These are phyloP conservation scores for Ajuga reptans DNA, from an alignment of 305 asterid species.

Conservation along the genomic window DNA sequence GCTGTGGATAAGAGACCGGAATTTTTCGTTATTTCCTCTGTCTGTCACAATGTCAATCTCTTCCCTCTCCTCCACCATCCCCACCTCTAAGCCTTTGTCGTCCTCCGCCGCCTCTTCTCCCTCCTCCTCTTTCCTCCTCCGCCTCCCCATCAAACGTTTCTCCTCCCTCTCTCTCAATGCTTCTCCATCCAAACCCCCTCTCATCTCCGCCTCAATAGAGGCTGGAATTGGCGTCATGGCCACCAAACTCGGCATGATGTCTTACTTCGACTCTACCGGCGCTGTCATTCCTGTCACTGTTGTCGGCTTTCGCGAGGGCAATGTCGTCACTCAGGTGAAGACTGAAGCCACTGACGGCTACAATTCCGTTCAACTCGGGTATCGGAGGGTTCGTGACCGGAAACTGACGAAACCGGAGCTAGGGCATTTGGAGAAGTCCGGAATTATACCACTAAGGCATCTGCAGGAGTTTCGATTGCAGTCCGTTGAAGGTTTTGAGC, in stretches of 20 bases:
- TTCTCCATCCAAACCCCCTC: conserved; percentile 27
- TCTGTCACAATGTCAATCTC: conserved; percentile 36
- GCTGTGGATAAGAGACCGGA: conserved; percentile 28
- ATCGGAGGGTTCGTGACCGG: conserved; percentile 67
- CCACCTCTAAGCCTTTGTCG: conserved; percentile 26
- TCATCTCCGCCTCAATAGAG: conserved; percentile 63
- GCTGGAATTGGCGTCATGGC: conserved; percentile 93
- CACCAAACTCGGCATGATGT: conserved; percentile 91
- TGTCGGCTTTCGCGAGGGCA: conserved; percentile 87
- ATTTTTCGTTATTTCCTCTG: neutral
- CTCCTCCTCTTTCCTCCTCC: conserved; percentile 44
- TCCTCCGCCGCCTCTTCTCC: conserved; percentile 29
- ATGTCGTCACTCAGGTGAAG: conserved; percentile 77
- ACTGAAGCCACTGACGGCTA: conserved; percentile 75
- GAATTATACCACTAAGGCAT: conserved; percentile 81
- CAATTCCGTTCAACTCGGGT: conserved; percentile 74
- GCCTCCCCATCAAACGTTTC: conserved; percentile 33
- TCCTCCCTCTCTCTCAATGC: conserved; percentile 39
- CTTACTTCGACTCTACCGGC: conserved; percentile 64
- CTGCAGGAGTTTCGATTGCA: conserved; percentile 80
- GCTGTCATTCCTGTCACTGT: conserved; percentile 77
- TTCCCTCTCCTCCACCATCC: conserved; percentile 34
- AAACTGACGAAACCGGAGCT: conserved; percentile 87
- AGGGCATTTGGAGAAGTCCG: conserved; percentile 85
- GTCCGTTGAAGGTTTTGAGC: conserved; percentile 63